Evolutionary conservation across 441 rosid species (phyloP).

Genomic region (California macrophylla): DNA sequence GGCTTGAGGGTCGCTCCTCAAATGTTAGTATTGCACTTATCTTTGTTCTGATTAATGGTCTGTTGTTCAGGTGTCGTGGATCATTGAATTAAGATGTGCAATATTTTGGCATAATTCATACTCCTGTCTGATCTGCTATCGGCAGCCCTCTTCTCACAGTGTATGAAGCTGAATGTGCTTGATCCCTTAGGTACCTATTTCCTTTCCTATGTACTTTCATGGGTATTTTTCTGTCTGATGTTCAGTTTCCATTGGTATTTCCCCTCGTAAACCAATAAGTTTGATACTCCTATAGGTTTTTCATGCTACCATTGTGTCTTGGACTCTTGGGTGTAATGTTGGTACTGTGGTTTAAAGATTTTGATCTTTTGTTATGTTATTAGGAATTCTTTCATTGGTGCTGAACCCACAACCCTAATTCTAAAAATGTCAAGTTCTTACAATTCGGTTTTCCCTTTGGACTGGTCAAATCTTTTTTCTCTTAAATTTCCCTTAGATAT

Average conservation of each 20-base stretch:
- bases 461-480: background rate
- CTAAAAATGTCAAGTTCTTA: background rate
- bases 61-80: constrained; percentile 75
- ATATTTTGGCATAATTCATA: background rate
- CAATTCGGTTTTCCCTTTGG: background rate
- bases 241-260: too few relatives aligned
- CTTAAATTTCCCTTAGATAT: background rate
- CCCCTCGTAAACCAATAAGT: too few relatives aligned
- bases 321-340: too few relatives aligned
- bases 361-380: background rate
- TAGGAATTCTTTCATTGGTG: background rate
- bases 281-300: too few relatives aligned
- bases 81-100: constrained; percentile 57
- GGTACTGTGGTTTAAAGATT: background rate
- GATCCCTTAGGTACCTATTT: background rate
- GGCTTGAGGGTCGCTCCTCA: constrained; percentile 5
- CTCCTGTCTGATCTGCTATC: too few relatives aligned
- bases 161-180: background rate
- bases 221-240: background rate
- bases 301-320: too few relatives aligned
- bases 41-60: constrained; percentile 10
- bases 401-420: background rate
- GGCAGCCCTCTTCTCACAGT: background rate
- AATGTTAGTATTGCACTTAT: background rate
- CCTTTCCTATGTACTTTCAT: background rate